Evolutionary conservation across 2,329 filamentous ascomycete species (phyloP).

Genomic region (Raffaelea albimanens): DNA sequence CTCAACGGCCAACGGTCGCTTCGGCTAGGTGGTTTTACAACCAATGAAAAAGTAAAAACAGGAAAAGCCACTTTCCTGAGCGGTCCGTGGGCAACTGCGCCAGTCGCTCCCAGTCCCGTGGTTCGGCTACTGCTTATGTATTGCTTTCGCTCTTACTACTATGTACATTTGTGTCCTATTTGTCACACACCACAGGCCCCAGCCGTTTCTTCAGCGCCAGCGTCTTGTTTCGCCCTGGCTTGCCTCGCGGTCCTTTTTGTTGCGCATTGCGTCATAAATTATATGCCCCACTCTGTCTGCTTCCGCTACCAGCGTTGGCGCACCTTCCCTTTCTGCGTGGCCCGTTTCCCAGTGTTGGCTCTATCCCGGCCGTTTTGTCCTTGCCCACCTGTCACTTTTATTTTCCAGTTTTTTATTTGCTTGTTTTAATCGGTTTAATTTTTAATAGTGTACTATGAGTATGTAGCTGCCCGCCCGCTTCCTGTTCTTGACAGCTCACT

Average conservation of each 20-base stretch:
- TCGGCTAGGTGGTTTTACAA: no score
- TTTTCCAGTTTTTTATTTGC: neutral
- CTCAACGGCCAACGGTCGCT: no score
- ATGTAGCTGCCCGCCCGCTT: neutral
- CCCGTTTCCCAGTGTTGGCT: neutral
- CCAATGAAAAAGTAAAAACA: no score
- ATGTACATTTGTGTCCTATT: neutral
- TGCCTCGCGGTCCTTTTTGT: no score
- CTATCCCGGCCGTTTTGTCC: neutral
- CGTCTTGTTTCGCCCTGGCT: no score
- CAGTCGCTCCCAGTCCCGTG: no score
- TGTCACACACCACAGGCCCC: neutral
- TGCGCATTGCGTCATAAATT: conserved; percentile 10
- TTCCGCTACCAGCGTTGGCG: conserved; percentile 1
- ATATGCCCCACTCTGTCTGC: conserved; percentile 2
- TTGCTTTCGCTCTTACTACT: neutral
- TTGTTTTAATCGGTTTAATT: neutral
- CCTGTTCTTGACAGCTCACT: neutral
- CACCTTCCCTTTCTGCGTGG: conserved; percentile 6
- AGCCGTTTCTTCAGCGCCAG: neutral
- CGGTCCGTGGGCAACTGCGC: no score
- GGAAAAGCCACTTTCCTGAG: no score
- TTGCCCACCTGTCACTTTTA: neutral
- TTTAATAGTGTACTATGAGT: neutral
- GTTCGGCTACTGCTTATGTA: neutral